phyloP scores from a whole-genome alignment of 78 protist genomes.

The Tieghemostelium lacteum region DNA sequence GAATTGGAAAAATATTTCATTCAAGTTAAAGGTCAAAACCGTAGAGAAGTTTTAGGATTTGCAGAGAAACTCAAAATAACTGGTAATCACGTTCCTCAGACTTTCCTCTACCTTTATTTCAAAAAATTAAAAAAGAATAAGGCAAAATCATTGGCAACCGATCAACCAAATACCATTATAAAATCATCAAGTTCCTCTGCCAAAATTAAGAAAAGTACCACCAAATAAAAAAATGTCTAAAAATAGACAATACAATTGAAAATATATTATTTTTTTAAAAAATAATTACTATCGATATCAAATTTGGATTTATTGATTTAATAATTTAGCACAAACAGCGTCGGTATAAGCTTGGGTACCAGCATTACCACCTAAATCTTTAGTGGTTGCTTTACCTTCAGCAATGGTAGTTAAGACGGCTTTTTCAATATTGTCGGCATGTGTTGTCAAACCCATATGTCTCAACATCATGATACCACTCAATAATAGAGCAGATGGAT shows the following conservation, averaged over 20 bases:
- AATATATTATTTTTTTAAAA: too few species aligned
- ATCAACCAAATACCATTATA: neutral
- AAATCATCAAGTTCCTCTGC: too few species aligned
- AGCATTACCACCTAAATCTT: constrained; percentile 76
- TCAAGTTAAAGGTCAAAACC: constrained; percentile 64
- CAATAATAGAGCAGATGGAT: constrained; percentile 90
- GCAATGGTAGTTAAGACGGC: constrained; percentile 65
- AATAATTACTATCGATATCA: neutral
- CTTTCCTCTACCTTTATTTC: constrained; percentile 70
- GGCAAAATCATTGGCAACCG: neutral
- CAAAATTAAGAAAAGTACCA: constrained; percentile 17
- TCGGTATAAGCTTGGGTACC: constrained; percentile 55
- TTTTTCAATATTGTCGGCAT: constrained; percentile 61
- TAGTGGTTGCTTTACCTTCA: constrained; percentile 75
- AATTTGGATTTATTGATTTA: neutral
- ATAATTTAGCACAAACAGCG: constrained; percentile 41
- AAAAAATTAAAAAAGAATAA: constrained; percentile 69
- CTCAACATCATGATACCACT: constrained; percentile 88
- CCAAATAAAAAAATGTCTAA: neutral
- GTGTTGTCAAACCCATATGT: constrained; percentile 80
- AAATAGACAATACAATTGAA: neutral
- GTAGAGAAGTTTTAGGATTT: constrained; percentile 52
- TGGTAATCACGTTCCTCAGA: constrained; percentile 68
- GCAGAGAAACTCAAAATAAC: constrained; percentile 67
- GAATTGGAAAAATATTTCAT: constrained; percentile 70